A percentile compares a stretch with the other conserved stretches of the same genome.
phyloP scores from a whole-genome alignment of 768 basidiomycete species.

The Tylopilus vinaceipallidus region DNA sequence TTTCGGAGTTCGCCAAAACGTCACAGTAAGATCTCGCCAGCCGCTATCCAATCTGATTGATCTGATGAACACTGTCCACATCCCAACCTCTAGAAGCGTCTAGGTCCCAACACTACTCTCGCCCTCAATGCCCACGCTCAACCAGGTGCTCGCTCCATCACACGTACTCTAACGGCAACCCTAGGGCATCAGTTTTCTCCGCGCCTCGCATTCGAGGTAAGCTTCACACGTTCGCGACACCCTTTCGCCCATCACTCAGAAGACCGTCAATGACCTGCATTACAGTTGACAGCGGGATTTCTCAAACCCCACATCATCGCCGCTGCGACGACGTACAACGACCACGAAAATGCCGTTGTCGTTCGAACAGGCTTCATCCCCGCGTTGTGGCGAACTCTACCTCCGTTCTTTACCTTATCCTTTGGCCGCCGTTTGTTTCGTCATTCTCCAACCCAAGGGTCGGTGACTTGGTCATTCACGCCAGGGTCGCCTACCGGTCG shows the following conservation, averaged over 20 bases:
- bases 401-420: slow-evolving; percentile 44
- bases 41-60: slow-evolving; percentile 15
- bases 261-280: slow-evolving; percentile 15
- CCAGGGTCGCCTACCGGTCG: slow-evolving; percentile 22
- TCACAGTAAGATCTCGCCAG: slow-evolving; percentile 38
- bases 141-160: slow-evolving; percentile 16
- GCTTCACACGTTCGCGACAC: slow-evolving; percentile 17
- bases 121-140: slow-evolving; percentile 40
- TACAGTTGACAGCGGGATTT: slow-evolving; percentile 40
- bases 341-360: slow-evolving; percentile 44
- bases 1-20: slow-evolving; percentile 42
- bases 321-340: slow-evolving; percentile 48
- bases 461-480: slow-evolving; percentile 33
- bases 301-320: slow-evolving; percentile 41
- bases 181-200: slow-evolving; percentile 78
- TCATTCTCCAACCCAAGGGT: slow-evolving; percentile 44
- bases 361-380: slow-evolving; percentile 39
- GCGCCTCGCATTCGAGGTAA: slow-evolving; percentile 48
- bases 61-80: slow-evolving; percentile 20
- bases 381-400: slow-evolving; percentile 27
- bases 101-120: slow-evolving; percentile 46
- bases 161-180: slow-evolving; percentile 60
- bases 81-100: slow-evolving; percentile 40
- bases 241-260: slow-evolving; percentile 7
- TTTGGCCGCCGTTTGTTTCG: slow-evolving; percentile 53